phyloP scores from a whole-genome alignment of 1,139 yeast species.

The Blastobotrys malaysiensis region DNA sequence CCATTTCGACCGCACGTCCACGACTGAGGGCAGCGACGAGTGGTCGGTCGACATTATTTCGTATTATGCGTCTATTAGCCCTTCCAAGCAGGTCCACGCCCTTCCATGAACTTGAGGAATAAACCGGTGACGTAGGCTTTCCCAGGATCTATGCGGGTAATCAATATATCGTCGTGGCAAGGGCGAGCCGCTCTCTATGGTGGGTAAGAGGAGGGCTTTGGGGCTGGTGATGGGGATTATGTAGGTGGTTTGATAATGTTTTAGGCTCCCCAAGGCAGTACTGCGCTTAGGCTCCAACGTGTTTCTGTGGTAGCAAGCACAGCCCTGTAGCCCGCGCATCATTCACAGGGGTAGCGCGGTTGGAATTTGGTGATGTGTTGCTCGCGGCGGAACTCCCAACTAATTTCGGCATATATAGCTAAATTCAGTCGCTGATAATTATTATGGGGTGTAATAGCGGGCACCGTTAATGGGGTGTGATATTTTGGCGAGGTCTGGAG shows the following conservation, averaged over 20 bases:
- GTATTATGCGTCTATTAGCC: background rate
- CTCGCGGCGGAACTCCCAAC: background rate
- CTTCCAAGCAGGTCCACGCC: background rate
- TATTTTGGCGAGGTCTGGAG: too few species aligned
- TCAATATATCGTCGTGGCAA: background rate
- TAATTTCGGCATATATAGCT: background rate
- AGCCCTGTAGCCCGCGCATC: background rate
- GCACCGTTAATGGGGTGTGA: too few species aligned
- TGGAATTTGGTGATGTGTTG: background rate
- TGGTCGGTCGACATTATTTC: conserved; percentile 21
- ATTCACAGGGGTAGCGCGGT: background rate
- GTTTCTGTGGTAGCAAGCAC: background rate
- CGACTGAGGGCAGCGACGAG: conserved; percentile 26
- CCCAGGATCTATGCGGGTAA: background rate
- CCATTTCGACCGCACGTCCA: conserved; percentile 24
- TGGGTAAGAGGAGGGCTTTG: background rate
- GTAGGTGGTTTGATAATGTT: background rate
- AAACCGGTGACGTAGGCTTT: background rate
- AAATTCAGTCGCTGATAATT: too few species aligned
- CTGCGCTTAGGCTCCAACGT: background rate
- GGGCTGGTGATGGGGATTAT: background rate
- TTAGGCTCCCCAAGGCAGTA: background rate
- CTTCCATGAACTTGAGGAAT: background rate
- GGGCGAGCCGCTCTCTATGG: background rate
- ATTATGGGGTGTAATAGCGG: too few species aligned